A percentile compares a stretch with the other conserved stretches of the same genome.
phyloP scores from a whole-genome alignment of 75 land plant species.

The Larix kaempferi region DNA sequence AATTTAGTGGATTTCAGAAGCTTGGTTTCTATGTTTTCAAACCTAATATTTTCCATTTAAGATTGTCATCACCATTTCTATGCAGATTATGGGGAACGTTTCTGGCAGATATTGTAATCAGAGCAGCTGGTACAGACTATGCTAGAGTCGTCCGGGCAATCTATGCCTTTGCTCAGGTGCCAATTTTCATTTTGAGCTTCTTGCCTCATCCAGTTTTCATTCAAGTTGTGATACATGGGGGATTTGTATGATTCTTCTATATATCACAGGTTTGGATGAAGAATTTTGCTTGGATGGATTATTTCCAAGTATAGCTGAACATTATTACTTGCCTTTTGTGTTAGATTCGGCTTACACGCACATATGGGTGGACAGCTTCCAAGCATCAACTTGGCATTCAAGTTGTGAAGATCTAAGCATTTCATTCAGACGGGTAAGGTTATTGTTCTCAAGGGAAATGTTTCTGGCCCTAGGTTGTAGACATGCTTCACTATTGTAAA shows the following conservation, averaged over 20 bases:
- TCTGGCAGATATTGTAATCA: conserved; percentile 88
- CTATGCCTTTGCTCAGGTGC: conserved; percentile 95
- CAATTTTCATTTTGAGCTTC: background rate
- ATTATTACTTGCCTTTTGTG: conserved; percentile 1
- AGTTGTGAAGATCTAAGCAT: background rate
- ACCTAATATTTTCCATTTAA: background rate
- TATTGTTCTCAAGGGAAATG: background rate
- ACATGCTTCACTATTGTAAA: conserved; percentile 1
- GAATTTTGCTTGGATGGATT: background rate
- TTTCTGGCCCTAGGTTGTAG: background rate
- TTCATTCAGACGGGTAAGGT: background rate
- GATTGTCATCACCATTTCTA: background rate
- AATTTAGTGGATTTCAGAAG: background rate
- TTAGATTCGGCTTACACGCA: conserved; percentile 63
- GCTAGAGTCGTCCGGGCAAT: conserved; percentile 90
- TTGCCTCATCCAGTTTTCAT: background rate
- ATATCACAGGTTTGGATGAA: background rate
- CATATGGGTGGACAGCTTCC: conserved; percentile 48
- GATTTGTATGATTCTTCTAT: no score
- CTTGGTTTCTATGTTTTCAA: background rate
- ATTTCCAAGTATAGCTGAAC: background rate
- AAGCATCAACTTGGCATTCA: conserved; percentile 5
- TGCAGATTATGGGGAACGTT: conserved; percentile 95
- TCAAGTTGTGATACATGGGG: background rate
- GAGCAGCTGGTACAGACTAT: conserved; percentile 87